Base-by-base conservation (phyloP, 345 rosid genomes). In the Cardamine resedifolia region DNA sequence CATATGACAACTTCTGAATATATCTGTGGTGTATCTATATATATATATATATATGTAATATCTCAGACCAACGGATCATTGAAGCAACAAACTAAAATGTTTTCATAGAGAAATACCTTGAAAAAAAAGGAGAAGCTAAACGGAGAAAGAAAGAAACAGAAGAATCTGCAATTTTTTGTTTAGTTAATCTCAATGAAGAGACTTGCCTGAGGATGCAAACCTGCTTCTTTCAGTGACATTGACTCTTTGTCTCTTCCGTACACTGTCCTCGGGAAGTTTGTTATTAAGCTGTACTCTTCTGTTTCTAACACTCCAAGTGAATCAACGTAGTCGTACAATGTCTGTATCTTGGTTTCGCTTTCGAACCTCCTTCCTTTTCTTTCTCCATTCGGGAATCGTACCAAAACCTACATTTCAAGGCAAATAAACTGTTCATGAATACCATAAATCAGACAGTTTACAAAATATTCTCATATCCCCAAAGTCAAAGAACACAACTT, bases 191-290 rank as follows among this genome's bases (percentile, higher is more conserved):
- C 98, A 74, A 96, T 92, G 64, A 92, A 96, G 72, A 96, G 98
- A 81, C 98, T 90, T 61, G 95, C 99, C 80, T 92, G 98, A 69
- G 99, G 99, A 85, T 96, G 91, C 81, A 96, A 83, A 64, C 99
- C 98, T 20, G 95, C 88, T 38, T 92, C 98, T 78, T 92, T 86
- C 62, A 96, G 69, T 33, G 91, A 75, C 81, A 83, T 43, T 0
- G 83, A 74, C 44, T 79, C 78, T 83, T 87, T 90, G 39, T 89
- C 98, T 33, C 80, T 51, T 39, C 91, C 96, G n/a, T 87, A 87
- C 8, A 84, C 83, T 23, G 79, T 80, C 19, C 99, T 84, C 3
- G 99, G 99, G 48, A 92, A 92, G 85, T 90, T 92, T 23, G 98
- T 90, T 12, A 96, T 87, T 34, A 96, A 87, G 71, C 80, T 90